Evolutionary conservation across 2,329 filamentous ascomycete genomes (phyloP).

Genomic region (Acrocalymma vagum): DNA sequence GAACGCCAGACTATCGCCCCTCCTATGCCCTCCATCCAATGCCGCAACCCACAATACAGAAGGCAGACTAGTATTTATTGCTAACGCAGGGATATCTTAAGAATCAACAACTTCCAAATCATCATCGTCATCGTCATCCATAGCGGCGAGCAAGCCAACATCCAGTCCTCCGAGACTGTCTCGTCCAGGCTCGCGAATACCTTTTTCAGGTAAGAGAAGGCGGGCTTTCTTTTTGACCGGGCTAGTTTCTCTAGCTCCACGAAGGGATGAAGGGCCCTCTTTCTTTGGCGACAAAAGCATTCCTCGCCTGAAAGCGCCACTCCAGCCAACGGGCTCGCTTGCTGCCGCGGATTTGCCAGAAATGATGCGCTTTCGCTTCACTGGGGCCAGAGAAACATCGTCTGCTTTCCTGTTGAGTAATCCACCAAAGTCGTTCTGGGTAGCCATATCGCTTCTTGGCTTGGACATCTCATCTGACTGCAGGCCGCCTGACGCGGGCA

Average conservation of each 20-base stretch:
- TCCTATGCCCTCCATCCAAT: constrained; percentile 4
- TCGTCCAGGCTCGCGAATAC: constrained; percentile 58
- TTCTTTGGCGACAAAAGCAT: constrained; percentile 47
- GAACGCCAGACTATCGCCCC: constrained; percentile 25
- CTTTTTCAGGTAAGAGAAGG: constrained; percentile 56
- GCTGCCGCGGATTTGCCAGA: constrained; percentile 40
- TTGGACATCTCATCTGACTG: constrained; percentile 23
- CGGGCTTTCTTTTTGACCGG: constrained; percentile 59
- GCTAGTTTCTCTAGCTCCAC: constrained; percentile 42
- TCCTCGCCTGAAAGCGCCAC: constrained; percentile 53
- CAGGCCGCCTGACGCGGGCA: constrained; percentile 26
- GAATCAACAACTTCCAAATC: constrained; percentile 58
- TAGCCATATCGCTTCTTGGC: constrained; percentile 22
- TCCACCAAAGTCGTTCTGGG: constrained; percentile 47
- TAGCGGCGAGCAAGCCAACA: constrained; percentile 44
- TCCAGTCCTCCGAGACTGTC: constrained; percentile 52
- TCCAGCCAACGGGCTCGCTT: constrained; percentile 57
- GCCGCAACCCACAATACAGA: constrained; percentile 10
- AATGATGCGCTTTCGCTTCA: constrained; percentile 52
- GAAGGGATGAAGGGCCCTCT: constrained; percentile 34
- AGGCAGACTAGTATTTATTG: too few relatives aligned
- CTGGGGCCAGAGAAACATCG: constrained; percentile 52
- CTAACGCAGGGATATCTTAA: constrained; percentile 24
- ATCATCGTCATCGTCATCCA: constrained; percentile 56
- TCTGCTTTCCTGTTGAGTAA: constrained; percentile 54